Evolutionary conservation across 108 stramenopile genomes (phyloP).

Genomic region (Skeletonema menzelii): DNA sequence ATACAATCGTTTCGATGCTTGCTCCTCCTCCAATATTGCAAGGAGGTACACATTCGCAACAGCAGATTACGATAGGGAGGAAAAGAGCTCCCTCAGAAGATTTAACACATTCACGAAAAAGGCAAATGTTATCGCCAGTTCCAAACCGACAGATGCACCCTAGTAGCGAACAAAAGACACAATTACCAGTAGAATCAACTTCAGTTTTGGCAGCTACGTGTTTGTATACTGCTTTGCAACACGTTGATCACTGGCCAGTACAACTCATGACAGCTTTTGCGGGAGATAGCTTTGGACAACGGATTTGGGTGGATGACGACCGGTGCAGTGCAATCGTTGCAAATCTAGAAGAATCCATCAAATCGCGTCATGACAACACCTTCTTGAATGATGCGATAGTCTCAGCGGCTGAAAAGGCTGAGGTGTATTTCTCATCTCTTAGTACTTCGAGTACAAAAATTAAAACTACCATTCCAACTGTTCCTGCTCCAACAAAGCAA

Average conservation of each 20-base stretch:
- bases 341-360: slow-evolving; percentile 47
- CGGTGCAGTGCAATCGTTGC: slow-evolving; percentile 55
- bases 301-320: slow-evolving; percentile 73
- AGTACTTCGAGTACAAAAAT: slow-evolving; percentile 16
- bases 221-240: slow-evolving; percentile 52
- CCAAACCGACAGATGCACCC: background rate
- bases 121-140: slow-evolving; percentile 11
- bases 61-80: slow-evolving; percentile 4
- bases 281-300: slow-evolving; percentile 73
- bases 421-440: slow-evolving; percentile 35
- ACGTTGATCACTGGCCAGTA: slow-evolving; percentile 78
- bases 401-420: slow-evolving; percentile 15
- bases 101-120: background rate
- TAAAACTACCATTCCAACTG: background rate
- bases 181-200: background rate
- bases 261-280: slow-evolving; percentile 63
- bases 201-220: slow-evolving; percentile 61
- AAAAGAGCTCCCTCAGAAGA: slow-evolving; percentile 34
- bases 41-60: background rate
- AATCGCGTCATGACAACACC: slow-evolving; percentile 3
- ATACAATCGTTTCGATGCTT: slow-evolving; percentile 8
- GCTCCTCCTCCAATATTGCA: background rate
- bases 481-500: background rate
- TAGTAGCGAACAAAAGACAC: background rate
- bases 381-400: background rate